These are phyloP conservation scores for Aspergillus taichungensis DNA, from an alignment of 495 filamentous ascomycete genomes.

Conservation along the genomic window DNA sequence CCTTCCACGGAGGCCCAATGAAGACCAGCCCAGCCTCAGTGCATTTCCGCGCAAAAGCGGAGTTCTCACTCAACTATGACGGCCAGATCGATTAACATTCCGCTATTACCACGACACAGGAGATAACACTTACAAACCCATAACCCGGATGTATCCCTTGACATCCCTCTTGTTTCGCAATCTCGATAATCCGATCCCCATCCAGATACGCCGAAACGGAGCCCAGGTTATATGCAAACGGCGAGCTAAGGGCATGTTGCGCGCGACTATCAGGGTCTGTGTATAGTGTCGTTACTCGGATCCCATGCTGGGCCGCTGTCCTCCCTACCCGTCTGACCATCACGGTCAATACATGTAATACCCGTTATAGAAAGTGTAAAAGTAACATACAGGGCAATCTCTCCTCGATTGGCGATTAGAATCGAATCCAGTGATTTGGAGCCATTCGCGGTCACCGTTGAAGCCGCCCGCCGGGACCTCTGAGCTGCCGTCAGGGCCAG, in stretches of 20 bases:
- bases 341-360: conserved; percentile 5
- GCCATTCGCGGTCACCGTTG: conserved; percentile 19
- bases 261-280: conserved; percentile 82
- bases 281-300: conserved; percentile 89
- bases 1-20: conserved; percentile 84
- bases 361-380: neutral
- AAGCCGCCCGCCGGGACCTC: conserved; percentile 27
- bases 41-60: conserved; percentile 79
- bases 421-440: conserved; percentile 64
- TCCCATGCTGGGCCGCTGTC: conserved; percentile 80
- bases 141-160: conserved; percentile 93
- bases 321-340: conserved; percentile 61
- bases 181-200: conserved; percentile 79
- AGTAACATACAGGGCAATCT: conserved; percentile 71
- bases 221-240: conserved; percentile 74
- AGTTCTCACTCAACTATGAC: conserved; percentile 70
- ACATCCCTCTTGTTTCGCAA: conserved; percentile 78
- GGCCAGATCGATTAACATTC: conserved; percentile 2
- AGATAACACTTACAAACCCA: conserved; percentile 61
- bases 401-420: conserved; percentile 91
- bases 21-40: conserved; percentile 87
- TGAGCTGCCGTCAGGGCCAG: conserved; percentile 27
- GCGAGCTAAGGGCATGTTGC: conserved; percentile 81
- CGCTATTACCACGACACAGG: neutral
- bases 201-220: conserved; percentile 80